Evolutionary conservation across 2,329 filamentous ascomycete genomes (phyloP), one percentile per base, ranked within the genome.

Genomic region (Fusarium nanum): DNA sequence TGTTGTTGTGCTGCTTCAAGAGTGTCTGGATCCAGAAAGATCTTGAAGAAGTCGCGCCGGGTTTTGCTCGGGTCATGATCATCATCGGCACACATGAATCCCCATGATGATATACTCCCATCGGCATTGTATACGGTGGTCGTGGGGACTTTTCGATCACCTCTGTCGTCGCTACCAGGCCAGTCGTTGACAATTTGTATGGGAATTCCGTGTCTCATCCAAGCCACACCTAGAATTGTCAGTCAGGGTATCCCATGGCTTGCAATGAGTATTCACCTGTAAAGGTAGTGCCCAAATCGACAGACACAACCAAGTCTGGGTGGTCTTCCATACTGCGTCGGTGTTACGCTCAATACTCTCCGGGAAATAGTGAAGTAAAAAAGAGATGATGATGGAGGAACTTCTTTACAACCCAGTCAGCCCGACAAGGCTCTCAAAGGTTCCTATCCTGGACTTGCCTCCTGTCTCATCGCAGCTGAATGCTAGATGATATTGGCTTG

Each of bases 121-220:
- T 82, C 77, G 7, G 75, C 60, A 34, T 83, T 82, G 70, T 87
- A 87, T 18, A 86, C 77, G 6, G 87, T 75, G 6, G 82, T 81
- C 0, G 86, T 87, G 3, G 85, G 85, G 0, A 87, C 85, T 69
- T 88, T 88, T 67, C 86, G 85, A 66, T 88, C 85, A 52, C 84
- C 84, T 59, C 82, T 82, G 57, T 85, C 83, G 13, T 82, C 82
- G 45, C 82, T 82, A 5, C 85, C 85, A 1, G 86, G 86, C 86
- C 86, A 88, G 77, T 86, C 83, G 73, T 85, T 81, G 69, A 85
- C 80, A 34, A 83, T 76, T 54, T 84, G 82, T 48, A 84, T 81
- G 4, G 82, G 81, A 13, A 75, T 81, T 45, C 77, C 77, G 6
- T 78, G 75, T 20, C 79, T 79, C 78, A 81, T 82, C 75, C 71